Conservation (phyloP, 2,329 filamentous ascomycete genomes). For the Cryphonectria japonica region DNA sequence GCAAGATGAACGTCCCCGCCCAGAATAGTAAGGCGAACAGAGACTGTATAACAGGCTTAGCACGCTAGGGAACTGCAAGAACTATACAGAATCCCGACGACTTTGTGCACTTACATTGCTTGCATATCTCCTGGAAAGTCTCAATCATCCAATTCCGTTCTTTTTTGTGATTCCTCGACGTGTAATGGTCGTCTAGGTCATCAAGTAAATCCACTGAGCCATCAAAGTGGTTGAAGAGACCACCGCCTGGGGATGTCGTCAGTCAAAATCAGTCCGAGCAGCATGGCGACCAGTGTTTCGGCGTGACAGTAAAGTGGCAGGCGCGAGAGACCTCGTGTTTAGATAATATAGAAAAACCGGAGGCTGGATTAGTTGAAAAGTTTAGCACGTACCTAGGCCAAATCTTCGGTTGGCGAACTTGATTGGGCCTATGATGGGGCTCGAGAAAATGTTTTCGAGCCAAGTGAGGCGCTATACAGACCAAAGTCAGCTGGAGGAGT, state of each 20-base stretch:
- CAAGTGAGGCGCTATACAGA: constrained; percentile 75
- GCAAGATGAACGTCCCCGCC: constrained; percentile 93
- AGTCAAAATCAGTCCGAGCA: constrained; percentile 18
- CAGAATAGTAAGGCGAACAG: constrained; percentile 87
- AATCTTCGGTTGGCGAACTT: constrained; percentile 91
- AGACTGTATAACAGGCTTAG: constrained; percentile 48
- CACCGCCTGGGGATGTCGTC: constrained; percentile 57
- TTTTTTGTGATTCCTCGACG: constrained; percentile 85
- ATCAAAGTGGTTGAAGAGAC: constrained; percentile 92
- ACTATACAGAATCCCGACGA: no score
- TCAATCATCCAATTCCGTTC: constrained; percentile 81
- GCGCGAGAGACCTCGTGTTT: not conserved
- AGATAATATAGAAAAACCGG: not conserved
- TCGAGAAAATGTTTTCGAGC: constrained; percentile 90
- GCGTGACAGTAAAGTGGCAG: not conserved
- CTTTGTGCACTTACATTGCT: constrained; percentile 56
- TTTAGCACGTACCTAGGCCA: constrained; percentile 61
- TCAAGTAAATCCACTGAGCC: constrained; percentile 91
- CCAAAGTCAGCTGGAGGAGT: constrained; percentile 23
- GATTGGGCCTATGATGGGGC: constrained; percentile 84
- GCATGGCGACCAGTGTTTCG: not conserved
- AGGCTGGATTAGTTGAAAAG: not conserved
- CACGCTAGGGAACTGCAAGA: not conserved
- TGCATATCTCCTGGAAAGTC: constrained; percentile 80
- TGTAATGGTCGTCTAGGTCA: constrained; percentile 95